Base-by-base conservation (phyloP, 371 early-diverging fungal genomes). In the Syncephalastrum monosporum region DNA sequence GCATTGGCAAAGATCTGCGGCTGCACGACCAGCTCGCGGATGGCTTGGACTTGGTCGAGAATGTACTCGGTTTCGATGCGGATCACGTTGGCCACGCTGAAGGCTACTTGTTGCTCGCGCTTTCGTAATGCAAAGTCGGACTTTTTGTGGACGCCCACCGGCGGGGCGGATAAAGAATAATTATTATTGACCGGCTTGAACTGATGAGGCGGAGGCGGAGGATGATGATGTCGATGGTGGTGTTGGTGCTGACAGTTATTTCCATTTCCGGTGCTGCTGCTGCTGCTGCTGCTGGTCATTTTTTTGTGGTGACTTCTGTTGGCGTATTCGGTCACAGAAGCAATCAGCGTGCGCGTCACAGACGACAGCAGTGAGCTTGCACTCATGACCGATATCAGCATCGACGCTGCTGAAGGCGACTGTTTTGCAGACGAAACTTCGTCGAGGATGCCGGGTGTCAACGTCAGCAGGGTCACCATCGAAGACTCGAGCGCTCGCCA, bases 61-160 rank as follows among this genome's bases (percentile, higher is more conserved):
- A 52, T 25, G 17, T 19, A 52, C 21, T 52, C 42, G 17, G 38
- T 44, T 19, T 43, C 41, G 48, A 10, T 41, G 19, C 58, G 75
- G 82, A 81, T 90, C 51, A 78, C 87, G 47, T 78, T 82, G 47
- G 87, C 87, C 24, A 74, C 91, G 48, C 60, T 89, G 63, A 16
- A 52, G 38, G 25, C 53, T 42, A 41, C 53, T 12, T 33, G 38
- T 12, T 33, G 38, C 38, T 33, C 38, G 10, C 38, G 38, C 38
- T 33, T 33, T 12, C 8, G 38, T 12, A 33, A 33, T 33, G 38
- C 10, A 33, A 33, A 33, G 38, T 33, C 38, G 38, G 38, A 33
- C 10, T 33, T 33, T 33, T 33, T 33, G 38, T 10, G 10, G 2
- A 10, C 10, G 38, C 38, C 38, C 38, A 33, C 12, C 12, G 38